Evolutionary conservation across 73 alveolate genomes (phyloP).

Genomic region (Paramecium primaurelia): DNA sequence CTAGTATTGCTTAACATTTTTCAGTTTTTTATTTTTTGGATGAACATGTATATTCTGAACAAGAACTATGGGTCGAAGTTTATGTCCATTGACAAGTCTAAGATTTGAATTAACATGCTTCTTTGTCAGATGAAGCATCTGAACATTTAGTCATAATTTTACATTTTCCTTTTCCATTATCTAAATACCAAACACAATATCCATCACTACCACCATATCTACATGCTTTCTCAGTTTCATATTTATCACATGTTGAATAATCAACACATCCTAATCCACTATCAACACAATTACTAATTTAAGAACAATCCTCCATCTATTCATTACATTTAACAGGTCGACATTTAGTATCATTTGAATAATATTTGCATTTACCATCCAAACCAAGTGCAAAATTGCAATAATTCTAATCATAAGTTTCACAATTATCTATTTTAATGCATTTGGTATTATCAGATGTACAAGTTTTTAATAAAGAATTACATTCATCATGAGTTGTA

Average conservation of each 20-base stretch:
- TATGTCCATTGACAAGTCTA: neutral
- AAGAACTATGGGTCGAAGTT: neutral
- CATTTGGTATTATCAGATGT: neutral
- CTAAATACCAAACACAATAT: neutral
- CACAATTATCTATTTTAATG: neutral
- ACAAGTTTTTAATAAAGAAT: neutral
- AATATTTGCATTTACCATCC: neutral
- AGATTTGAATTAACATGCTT: neutral
- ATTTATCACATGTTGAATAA: neutral
- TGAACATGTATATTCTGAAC: neutral
- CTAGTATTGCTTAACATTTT: neutral
- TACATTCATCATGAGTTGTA: neutral
- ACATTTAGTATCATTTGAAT: neutral
- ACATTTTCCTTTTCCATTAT: neutral
- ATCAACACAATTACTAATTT: neutral
- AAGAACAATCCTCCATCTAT: neutral
- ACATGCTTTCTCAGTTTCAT: neutral
- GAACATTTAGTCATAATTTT: neutral
- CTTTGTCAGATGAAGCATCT: neutral
- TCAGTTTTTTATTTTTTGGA: neutral
- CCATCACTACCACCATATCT: constrained; percentile 31
- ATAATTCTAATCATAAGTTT: neutral
- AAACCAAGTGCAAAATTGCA: neutral
- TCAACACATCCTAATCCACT: neutral
- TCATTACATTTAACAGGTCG: neutral